phyloP scores from a whole-genome alignment of 768 basidiomycete genomes.

The Calocera viscosa region DNA sequence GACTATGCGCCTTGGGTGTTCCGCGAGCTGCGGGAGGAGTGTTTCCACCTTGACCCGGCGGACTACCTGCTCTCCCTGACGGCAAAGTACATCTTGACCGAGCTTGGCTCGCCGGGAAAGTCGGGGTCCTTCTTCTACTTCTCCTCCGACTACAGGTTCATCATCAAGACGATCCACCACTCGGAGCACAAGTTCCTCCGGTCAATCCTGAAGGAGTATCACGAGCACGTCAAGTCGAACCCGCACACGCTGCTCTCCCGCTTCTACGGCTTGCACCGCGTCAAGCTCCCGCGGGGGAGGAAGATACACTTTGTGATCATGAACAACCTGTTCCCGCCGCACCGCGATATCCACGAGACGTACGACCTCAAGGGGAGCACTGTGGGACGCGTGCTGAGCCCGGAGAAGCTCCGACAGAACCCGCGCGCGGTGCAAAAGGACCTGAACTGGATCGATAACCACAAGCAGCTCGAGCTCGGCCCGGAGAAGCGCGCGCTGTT shows the following conservation, averaged over 20 bases:
- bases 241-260: conserved; percentile 88
- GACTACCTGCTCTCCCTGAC: conserved; percentile 96
- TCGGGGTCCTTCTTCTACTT: conserved; percentile 99
- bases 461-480: conserved; percentile 71
- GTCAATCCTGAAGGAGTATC: conserved; percentile 68
- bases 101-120: conserved; percentile 95
- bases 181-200: conserved; percentile 89
- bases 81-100: conserved; percentile 93
- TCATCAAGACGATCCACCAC: conserved; percentile 97
- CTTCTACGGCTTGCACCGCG: conserved; percentile 94
- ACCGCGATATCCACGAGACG: conserved; percentile 94
- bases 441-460: conserved; percentile 84
- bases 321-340: conserved; percentile 98
- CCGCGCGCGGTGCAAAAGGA: conserved; percentile 89
- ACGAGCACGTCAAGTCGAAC: conserved; percentile 73
- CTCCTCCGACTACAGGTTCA: conserved; percentile 95
- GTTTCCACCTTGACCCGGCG: conserved; percentile 90
- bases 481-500: conserved; percentile 88
- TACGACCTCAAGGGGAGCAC: conserved; percentile 95
- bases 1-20: conserved; percentile 99
- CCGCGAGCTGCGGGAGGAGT: conserved; percentile 83
- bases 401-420: conserved; percentile 64
- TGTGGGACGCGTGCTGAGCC: conserved; percentile 74
- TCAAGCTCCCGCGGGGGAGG: conserved; percentile 81
- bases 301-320: conserved; percentile 99